phyloP scores from a whole-genome alignment of 148 eudicot species.

The Rhododendron henanense region DNA sequence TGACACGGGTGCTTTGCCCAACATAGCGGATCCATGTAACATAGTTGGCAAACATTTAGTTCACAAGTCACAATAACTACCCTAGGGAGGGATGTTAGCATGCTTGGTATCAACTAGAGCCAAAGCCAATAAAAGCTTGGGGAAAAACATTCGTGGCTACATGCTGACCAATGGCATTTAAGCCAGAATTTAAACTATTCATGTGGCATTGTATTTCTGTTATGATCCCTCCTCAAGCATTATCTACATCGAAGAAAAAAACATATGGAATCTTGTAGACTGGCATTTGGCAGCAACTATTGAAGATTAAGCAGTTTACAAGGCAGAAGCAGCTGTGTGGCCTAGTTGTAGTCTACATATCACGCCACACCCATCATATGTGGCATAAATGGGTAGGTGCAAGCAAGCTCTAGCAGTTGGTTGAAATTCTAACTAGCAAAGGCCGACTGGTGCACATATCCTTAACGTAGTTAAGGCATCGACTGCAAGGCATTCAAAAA shows the following conservation, averaged over 20 bases:
- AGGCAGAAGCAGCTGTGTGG: background rate
- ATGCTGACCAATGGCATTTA: background rate
- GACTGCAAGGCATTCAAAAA: background rate
- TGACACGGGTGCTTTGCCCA: too few species aligned
- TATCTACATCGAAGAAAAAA: background rate
- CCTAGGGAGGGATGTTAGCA: background rate
- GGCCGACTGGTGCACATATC: background rate
- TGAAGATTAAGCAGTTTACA: background rate
- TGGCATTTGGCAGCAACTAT: background rate
- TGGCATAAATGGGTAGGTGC: background rate
- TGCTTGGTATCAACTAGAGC: background rate
- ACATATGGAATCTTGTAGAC: background rate
- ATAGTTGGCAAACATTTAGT: background rate
- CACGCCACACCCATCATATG: background rate
- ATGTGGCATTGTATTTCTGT: background rate
- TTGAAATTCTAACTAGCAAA: background rate
- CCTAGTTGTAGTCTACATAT: background rate
- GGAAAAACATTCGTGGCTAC: background rate
- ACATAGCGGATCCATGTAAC: background rate
- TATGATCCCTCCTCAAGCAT: background rate
- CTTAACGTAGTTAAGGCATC: background rate
- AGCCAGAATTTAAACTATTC: background rate
- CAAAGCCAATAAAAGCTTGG: background rate
- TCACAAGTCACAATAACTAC: background rate
- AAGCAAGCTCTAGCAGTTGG: background rate